These are phyloP conservation scores for Albugo laibachii DNA, from an alignment of 352 stramenopile species.

Conservation along the genomic window DNA sequence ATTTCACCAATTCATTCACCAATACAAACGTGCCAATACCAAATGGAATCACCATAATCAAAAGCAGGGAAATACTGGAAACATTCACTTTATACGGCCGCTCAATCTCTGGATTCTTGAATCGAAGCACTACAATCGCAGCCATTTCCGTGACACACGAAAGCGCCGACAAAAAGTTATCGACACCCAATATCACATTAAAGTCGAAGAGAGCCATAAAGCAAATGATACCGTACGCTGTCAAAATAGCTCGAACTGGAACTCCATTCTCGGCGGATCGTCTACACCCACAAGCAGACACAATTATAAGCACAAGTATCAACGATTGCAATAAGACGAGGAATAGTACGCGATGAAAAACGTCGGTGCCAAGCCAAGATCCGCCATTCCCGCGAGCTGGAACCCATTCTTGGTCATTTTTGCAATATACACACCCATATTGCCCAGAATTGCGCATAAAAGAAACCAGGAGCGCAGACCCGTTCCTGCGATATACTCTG, in stretches of 20 bases:
- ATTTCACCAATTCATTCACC: slow-evolving; percentile 47
- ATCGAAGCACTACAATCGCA: slow-evolving; percentile 80
- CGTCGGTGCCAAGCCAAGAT: slow-evolving; percentile 74
- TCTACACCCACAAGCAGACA: slow-evolving; percentile 9
- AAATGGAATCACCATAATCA: slow-evolving; percentile 27
- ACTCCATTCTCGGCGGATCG: slow-evolving; percentile 31
- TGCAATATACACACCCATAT: slow-evolving; percentile 87
- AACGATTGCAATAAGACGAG: neutral
- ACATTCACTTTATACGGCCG: slow-evolving; percentile 61
- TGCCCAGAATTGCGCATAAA: slow-evolving; percentile 73
- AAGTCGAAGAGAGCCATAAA: slow-evolving; percentile 80
- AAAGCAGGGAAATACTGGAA: slow-evolving; percentile 24
- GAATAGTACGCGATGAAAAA: slow-evolving; percentile 62
- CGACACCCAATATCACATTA: slow-evolving; percentile 72
- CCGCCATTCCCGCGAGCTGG: slow-evolving; percentile 69
- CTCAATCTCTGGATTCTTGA: slow-evolving; percentile 40
- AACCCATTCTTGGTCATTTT: slow-evolving; percentile 91
- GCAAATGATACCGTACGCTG: slow-evolving; percentile 74
- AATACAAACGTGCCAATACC: slow-evolving; percentile 37
- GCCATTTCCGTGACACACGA: slow-evolving; percentile 81
- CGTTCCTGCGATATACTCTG: slow-evolving; percentile 55
- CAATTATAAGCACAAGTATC: neutral
- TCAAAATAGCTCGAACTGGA: slow-evolving; percentile 43
- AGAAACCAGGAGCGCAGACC: slow-evolving; percentile 83
- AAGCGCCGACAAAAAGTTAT: slow-evolving; percentile 87